A percentile compares a stretch with the other conserved stretches of the same genome.
Evolutionary conservation across 306 rosid genomes (phyloP).

Genomic region (Oxytropis ochrocephala): DNA sequence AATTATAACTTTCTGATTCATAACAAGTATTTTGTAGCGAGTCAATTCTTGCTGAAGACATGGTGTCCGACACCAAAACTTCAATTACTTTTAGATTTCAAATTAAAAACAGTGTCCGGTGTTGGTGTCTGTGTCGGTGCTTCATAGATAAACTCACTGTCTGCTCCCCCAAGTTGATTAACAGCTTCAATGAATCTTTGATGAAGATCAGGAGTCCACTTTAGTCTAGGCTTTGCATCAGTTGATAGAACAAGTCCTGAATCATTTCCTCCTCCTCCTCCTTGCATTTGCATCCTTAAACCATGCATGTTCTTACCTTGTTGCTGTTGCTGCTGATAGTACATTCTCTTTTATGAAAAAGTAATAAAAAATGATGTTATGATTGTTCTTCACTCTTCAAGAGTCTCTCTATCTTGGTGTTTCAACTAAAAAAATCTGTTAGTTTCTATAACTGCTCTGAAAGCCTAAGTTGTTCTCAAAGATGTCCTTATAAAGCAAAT

Average conservation of each 20-base stretch:
- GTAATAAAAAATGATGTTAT: not conserved
- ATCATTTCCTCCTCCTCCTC: conserved; percentile 34
- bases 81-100: no score
- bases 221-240: conserved; percentile 84
- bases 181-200: conserved; percentile 82
- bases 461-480: conserved; percentile 13
- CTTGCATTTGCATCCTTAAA: conserved; percentile 52
- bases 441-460: conserved; percentile 16
- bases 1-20: not conserved
- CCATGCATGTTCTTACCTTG: conserved; percentile 47
- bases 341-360: conserved; percentile 34
- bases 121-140: no score
- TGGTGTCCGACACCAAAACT: no score
- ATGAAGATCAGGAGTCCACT: conserved; percentile 90
- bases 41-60: no score
- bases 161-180: conserved; percentile 80
- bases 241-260: conserved; percentile 82
- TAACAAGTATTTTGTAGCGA: no score
- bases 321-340: conserved; percentile 50
- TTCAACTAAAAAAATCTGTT: conserved; percentile 21
- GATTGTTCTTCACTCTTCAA: conserved; percentile 19
- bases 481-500: conserved; percentile 46
- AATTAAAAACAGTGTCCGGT: no score
- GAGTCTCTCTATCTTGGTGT: not conserved
- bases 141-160: conserved; percentile 48